Evolutionary conservation across 805 yeast genomes (phyloP).

Genomic region (Barnettozyma sucrosica): DNA sequence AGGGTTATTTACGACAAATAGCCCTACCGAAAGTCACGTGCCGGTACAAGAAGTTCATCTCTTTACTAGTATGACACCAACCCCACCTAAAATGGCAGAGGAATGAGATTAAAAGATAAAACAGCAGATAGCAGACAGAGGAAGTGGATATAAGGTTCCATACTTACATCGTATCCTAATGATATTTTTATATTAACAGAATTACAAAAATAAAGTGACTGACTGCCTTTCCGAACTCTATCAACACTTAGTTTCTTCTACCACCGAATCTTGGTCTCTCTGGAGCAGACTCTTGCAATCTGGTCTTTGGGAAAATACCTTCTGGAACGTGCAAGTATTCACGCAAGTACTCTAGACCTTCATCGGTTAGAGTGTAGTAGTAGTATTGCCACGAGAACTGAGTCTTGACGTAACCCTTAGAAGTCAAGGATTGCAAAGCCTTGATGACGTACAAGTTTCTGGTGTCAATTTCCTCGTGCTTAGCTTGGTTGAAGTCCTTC

Average conservation of each 20-base stretch:
- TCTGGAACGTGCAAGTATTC: conserved; percentile 98
- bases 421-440: conserved; percentile 98
- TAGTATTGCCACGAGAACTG: conserved; percentile 99
- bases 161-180: not conserved
- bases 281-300: conserved; percentile 92
- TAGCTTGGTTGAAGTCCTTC: conserved; percentile 96
- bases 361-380: conserved; percentile 99
- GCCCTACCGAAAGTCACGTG: conserved; percentile 1
- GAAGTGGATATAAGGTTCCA: not conserved
- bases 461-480: conserved; percentile 98
- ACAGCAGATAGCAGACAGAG: not conserved
- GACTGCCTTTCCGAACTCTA: conserved; percentile 5
- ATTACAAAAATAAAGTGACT: conserved; percentile 15
- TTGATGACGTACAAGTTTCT: conserved; percentile 96
- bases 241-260: conserved; percentile 27
- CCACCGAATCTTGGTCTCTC: conserved; percentile 61
- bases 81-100: too few relatives aligned
- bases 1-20: conserved; percentile 2
- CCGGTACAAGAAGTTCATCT: too few relatives aligned
- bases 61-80: too few relatives aligned
- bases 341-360: conserved; percentile 98
- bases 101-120: too few relatives aligned
- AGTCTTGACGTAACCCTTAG: conserved; percentile 98
- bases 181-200: conserved; percentile 20
- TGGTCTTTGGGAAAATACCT: conserved; percentile 97